Conservation (phyloP, 305 asterid genomes). For the Withania somnifera region DNA sequence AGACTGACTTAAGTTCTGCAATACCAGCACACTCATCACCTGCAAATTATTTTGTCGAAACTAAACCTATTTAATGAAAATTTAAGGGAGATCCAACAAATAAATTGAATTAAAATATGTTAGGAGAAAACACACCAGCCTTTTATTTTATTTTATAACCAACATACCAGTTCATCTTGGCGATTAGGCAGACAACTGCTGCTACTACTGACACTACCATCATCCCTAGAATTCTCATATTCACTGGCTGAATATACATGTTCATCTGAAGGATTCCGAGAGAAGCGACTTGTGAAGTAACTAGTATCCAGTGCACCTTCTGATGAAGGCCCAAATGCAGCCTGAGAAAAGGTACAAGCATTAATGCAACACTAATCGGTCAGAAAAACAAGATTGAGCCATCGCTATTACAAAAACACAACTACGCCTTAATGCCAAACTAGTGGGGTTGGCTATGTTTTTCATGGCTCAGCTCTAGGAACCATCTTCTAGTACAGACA, state of each 20-base stretch:
- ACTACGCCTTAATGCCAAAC: neutral
- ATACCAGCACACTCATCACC: conserved; percentile 72
- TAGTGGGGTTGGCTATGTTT: neutral
- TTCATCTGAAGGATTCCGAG: conserved; percentile 96
- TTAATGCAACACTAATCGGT: neutral
- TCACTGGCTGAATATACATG: conserved; percentile 74
- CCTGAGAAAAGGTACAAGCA: conserved; percentile 29
- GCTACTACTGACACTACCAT: conserved; percentile 75
- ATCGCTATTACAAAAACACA: neutral
- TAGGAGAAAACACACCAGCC: neutral
- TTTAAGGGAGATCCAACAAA: neutral
- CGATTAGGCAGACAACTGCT: conserved; percentile 85
- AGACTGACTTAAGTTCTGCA: conserved; percentile 54
- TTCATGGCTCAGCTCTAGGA: neutral
- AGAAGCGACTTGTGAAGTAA: conserved; percentile 86
- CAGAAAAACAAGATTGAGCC: neutral
- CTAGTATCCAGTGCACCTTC: conserved; percentile 93
- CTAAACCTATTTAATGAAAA: neutral
- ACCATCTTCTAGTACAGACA: neutral
- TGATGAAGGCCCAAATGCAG: conserved; percentile 89
- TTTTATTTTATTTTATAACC: neutral
- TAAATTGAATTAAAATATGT: neutral
- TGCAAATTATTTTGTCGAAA: conserved; percentile 14
- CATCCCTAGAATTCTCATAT: conserved; percentile 72
- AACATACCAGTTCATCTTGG: conserved; percentile 76